Base-by-base conservation (phyloP, 1,284 basidiomycete species). In the Kwoniella shivajii region DNA sequence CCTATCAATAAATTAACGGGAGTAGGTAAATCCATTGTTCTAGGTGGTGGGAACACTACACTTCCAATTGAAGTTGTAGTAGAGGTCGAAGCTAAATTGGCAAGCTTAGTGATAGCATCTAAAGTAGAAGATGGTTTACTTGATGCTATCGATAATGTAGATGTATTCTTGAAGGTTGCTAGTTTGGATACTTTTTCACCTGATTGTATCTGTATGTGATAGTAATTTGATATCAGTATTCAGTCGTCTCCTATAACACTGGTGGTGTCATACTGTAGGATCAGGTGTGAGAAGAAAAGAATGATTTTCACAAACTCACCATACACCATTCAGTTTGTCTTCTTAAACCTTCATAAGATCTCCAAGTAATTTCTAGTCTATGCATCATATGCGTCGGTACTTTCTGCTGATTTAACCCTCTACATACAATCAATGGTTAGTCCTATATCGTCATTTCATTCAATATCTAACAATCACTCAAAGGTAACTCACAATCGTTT, bases 271-370 rank as follows among this genome's bases (percentile, higher is more conserved):
- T n/a, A n/a, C n/a, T n/a, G n/a, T n/a, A n/a, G n/a, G n/a, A n/a
- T n/a, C n/a, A n/a, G n/a, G n/a, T n/a, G 51, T 26, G 13, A 27
- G 30, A 24, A 36, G 20, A 5, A 11, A 22, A 18, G 4, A 26
- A 47, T n/a, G 20, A 41, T n/a, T 30, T 41, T 20, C 24, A 4
- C 11, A 22, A 24, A 46, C 54, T 6, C 34, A 56, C 54, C 50
- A 53, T 57, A 22, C 30, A 53, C 59, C 56, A 57, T 42, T 61
- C 55, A 6, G 43, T 43, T 29, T 69, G 69, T n/a, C 62, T 56
- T 30, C 68, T 50, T 10, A 67, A 44, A 16, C 63, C 59, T 16
- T 72, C 66, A 43, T 68, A 72, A 33, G 66, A 55, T n/a, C 65
- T 47, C 67, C 68, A 72, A 1, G 66, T 60, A 3, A 50, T 47